Evolutionary conservation across 257 asterid genomes (phyloP), one percentile per base, ranked within the genome.

Genomic region (Gynochthodes officinalis): DNA sequence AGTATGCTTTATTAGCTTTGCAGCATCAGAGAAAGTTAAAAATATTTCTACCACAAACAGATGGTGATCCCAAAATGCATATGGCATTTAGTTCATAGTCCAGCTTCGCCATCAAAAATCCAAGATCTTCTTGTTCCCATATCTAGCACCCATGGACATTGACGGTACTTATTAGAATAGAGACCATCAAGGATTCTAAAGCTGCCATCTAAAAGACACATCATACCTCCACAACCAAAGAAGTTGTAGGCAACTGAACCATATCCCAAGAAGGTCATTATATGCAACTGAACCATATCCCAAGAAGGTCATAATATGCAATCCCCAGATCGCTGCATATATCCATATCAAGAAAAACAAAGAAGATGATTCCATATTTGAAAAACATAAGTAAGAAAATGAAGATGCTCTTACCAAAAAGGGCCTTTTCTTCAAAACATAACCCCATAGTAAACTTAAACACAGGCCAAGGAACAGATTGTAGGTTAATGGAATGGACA

Each of bases 121-220:
- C 96, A 80, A 81, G 92, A 82, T 86, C 91, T 86, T 80, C 93
- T 79, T 76, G 93, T 87, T 80, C 87, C 87, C 81, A 85, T 43
- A 89, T 90, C 95, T 90, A 93, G 98, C 96, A 88, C 89, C 89
- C 84, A 87, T 84, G 86, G 96, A 87, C 91, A 92, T 83, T 84
- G 80, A 81, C 67, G 87, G 89, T 87, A 92, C 91, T 85, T 84
- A 86, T 89, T 86, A 89, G 96, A 93, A 82, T 65, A 81, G 90
- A 80, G 86, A 87, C 83, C 94, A 75, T 74, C 82, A 85, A 86
- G 86, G 90, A 84, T 84, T 82, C 86, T 83, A 85, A 87, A 90
- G 86, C 78, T 84, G 78, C 86, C 90, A 84, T 86, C 88, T 79
- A 81, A 78, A 85, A 69, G 87, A 82, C 89, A 82, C 89, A 86